Evolutionary conservation across 441 rosid genomes (phyloP).

Genomic region (Sinapis alba): DNA sequence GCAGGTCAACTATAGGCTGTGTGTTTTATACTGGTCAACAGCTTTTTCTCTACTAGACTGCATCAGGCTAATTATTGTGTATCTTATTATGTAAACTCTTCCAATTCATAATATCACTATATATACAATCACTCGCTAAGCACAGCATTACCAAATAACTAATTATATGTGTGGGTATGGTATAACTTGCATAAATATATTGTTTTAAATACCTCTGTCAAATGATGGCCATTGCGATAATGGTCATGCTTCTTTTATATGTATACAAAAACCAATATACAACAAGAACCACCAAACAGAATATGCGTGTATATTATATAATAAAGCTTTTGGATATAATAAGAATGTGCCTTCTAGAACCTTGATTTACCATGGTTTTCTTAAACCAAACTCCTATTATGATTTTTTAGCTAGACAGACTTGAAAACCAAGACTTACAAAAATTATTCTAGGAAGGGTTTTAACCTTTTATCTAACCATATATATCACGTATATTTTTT

Average conservation of each 20-base stretch:
- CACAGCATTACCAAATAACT: slow-evolving; percentile 4
- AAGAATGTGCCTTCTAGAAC: slow-evolving; percentile 33
- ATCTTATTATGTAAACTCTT: neutral
- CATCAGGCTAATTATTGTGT: slow-evolving; percentile 4
- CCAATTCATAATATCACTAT: neutral
- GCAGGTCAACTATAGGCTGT: slow-evolving; percentile 36
- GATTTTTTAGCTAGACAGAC: neutral
- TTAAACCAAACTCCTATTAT: slow-evolving; percentile 27
- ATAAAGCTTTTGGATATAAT: neutral
- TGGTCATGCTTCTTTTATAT: slow-evolving; percentile 20
- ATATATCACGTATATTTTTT: neutral
- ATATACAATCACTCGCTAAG: slow-evolving; percentile 18
- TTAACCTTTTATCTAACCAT: neutral
- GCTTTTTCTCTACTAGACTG: slow-evolving; percentile 6
- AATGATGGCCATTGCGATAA: slow-evolving; percentile 15
- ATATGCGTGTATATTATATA: neutral
- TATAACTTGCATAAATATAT: neutral
- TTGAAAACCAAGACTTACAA: slow-evolving; percentile 26
- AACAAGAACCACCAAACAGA: slow-evolving; percentile 29
- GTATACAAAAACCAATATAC: slow-evolving; percentile 3
- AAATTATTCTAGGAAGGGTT: neutral
- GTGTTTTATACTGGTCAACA: slow-evolving; percentile 27
- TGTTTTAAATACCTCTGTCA: neutral
- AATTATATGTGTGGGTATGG: slow-evolving; percentile 9
- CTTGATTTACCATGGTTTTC: slow-evolving; percentile 28